Conservation (phyloP, 1,284 basidiomycete species). For the Ustilago curta region DNA sequence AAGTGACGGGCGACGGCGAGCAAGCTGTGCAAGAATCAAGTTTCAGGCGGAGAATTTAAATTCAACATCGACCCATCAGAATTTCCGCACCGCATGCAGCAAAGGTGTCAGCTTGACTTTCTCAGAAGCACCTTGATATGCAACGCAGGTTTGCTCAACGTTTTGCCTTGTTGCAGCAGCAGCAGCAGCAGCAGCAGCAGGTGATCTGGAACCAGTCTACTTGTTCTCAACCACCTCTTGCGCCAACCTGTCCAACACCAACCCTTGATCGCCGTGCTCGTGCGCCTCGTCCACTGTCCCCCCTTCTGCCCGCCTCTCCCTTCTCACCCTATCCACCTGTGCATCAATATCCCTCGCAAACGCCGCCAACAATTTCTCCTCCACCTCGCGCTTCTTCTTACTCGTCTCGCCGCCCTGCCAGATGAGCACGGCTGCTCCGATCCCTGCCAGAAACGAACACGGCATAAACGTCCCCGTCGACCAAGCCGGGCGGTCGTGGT, state of each 20-base stretch:
- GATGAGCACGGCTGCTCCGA: conserved; percentile 79
- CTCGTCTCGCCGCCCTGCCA: conserved; percentile 81
- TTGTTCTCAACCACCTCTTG: conserved; percentile 7
- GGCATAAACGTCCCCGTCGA: conserved; percentile 79
- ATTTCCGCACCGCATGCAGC: no score
- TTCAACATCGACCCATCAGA: no score
- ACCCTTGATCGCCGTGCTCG: neutral
- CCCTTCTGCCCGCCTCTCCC: neutral
- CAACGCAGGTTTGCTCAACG: no score
- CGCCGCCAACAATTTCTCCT: conserved; percentile 74
- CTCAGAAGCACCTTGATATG: no score
- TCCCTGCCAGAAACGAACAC: conserved; percentile 81
- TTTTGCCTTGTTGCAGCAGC: no score
- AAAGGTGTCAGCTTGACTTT: no score
- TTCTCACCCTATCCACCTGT: conserved; percentile 21
- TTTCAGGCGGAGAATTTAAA: no score
- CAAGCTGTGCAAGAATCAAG: no score
- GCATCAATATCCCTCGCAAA: conserved; percentile 43
- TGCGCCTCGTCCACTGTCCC: neutral
- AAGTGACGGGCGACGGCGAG: no score
- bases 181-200: no score
- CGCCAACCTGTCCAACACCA: conserved; percentile 13
- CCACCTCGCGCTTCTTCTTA: conserved; percentile 80
- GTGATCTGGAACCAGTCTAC: no score
- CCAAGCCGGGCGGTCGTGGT: conserved; percentile 71